Evolutionary conservation across 2,329 filamentous ascomycete genomes (phyloP).

Genomic region (Penicillium aurantiogriseum): DNA sequence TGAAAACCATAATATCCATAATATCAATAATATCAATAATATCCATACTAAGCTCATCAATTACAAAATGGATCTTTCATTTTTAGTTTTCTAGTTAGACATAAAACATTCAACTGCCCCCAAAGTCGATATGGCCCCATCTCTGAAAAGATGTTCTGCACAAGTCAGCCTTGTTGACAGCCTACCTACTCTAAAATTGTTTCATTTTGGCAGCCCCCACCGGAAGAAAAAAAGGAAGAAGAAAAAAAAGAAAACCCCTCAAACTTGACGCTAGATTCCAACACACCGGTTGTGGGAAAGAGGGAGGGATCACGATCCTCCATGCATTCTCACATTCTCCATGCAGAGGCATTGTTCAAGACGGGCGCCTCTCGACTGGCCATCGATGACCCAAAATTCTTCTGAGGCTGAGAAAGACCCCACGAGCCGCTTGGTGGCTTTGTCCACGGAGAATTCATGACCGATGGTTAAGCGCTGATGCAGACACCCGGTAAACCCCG

Average conservation of each 20-base stretch:
- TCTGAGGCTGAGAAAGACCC: constrained; percentile 25
- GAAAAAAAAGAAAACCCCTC: no score
- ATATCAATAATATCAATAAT: not conserved
- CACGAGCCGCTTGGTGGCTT: constrained; percentile 19
- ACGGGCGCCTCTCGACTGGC: constrained; percentile 24
- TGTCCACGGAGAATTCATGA: constrained; percentile 22
- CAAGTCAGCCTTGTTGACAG: constrained; percentile 7
- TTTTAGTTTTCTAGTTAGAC: no score
- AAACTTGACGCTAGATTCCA: not conserved
- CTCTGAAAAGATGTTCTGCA: not conserved
- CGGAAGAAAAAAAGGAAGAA: not conserved
- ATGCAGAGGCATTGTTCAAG: not conserved
- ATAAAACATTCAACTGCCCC: not conserved
- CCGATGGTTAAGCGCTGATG: constrained; percentile 27
- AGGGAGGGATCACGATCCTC: not conserved
- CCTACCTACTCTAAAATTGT: not conserved
- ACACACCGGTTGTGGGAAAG: not conserved
- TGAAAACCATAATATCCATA: not conserved
- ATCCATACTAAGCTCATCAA: not conserved
- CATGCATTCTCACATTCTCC: not conserved
- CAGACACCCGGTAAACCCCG: constrained; percentile 2
- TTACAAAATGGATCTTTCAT: not conserved
- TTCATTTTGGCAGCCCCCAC: not conserved
- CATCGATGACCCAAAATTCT: not conserved
- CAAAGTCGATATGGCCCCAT: not conserved